Evolutionary conservation across 2,329 filamentous ascomycete species (phyloP).

Genomic region (Helotiales sp.): DNA sequence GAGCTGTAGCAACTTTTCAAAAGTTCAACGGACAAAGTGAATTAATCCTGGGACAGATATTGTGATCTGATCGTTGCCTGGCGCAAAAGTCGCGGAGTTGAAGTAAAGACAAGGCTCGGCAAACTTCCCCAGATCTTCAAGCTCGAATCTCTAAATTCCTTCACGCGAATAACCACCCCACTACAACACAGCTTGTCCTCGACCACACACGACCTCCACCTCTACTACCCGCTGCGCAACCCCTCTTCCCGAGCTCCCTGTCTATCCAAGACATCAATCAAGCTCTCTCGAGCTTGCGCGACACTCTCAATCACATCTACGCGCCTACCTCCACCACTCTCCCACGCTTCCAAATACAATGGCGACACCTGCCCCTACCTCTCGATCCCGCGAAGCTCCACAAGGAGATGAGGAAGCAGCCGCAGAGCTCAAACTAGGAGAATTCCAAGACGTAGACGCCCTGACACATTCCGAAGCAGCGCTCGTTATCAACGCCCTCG

Average conservation of each 20-base stretch:
- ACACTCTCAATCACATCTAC: not conserved
- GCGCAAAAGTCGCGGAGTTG: constrained; percentile 1
- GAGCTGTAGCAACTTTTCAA: not conserved
- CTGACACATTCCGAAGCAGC: constrained; percentile 90
- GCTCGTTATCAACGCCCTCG: constrained; percentile 86
- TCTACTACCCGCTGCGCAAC: not conserved
- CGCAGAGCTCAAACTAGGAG: constrained; percentile 79
- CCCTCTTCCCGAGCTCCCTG: not conserved
- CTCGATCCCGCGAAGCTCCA: constrained; percentile 66
- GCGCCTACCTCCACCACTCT: not conserved
- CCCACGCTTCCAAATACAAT: constrained; percentile 13
- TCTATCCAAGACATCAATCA: not conserved
- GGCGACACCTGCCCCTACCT: constrained; percentile 40
- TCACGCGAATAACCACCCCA: constrained; percentile 17
- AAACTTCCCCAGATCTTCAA: constrained; percentile 24
- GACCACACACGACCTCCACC: not conserved
- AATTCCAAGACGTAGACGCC: constrained; percentile 89
- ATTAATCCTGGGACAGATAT: not conserved
- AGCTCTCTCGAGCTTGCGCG: not conserved
- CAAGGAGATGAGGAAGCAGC: constrained; percentile 87
- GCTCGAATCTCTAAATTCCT: constrained; percentile 14
- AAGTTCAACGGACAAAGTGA: not conserved
- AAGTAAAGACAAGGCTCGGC: constrained; percentile 9
- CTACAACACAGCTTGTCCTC: not conserved
- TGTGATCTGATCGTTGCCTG: not conserved